These are phyloP conservation scores for Entoloma clypeatum DNA, from an alignment of 1,284 basidiomycete genomes.

Conservation along the genomic window DNA sequence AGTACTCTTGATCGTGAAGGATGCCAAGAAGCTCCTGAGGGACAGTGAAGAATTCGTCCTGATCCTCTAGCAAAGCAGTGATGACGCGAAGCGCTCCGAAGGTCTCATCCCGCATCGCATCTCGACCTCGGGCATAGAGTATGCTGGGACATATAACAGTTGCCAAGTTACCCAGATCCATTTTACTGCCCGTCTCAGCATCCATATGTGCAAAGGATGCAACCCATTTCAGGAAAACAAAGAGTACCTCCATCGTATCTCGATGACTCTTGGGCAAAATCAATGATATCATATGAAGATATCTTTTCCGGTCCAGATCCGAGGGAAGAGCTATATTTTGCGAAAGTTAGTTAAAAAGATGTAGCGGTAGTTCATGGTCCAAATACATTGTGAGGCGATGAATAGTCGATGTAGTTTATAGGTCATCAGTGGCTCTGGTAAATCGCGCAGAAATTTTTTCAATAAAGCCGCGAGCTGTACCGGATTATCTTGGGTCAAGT, in stretches of 20 bases:
- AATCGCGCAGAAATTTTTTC: conserved; percentile 95
- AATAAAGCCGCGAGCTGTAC: conserved; percentile 96
- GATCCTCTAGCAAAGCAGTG: conserved; percentile 83
- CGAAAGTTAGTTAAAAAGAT: conserved; percentile 9
- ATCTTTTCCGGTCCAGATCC: conserved; percentile 77
- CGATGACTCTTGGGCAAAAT: conserved; percentile 91
- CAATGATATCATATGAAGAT: conserved; percentile 84
- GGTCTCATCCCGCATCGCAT: conserved; percentile 90
- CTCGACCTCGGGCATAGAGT: conserved; percentile 80
- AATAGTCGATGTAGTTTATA: conserved; percentile 90
- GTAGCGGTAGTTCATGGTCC: too few species aligned
- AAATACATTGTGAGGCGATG: conserved; percentile 85
- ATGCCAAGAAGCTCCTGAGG: conserved; percentile 83
- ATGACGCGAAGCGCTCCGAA: conserved; percentile 89
- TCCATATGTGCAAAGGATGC: conserved; percentile 98
- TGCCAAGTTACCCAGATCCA: conserved; percentile 97
- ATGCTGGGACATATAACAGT: conserved; percentile 98
- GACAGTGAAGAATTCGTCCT: conserved; percentile 91
- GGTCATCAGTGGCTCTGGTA: conserved; percentile 95
- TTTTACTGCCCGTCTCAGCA: conserved; percentile 97
- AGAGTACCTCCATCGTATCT: conserved; percentile 96
- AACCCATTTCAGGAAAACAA: conserved; percentile 99
- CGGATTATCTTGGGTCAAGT: conserved; percentile 91
- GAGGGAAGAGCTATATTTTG: conserved; percentile 59
- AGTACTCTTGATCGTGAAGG: conserved; percentile 83